phyloP scores from a whole-genome alignment of 1,139 yeast species.

The Sugiyamaella grinbergsii region DNA sequence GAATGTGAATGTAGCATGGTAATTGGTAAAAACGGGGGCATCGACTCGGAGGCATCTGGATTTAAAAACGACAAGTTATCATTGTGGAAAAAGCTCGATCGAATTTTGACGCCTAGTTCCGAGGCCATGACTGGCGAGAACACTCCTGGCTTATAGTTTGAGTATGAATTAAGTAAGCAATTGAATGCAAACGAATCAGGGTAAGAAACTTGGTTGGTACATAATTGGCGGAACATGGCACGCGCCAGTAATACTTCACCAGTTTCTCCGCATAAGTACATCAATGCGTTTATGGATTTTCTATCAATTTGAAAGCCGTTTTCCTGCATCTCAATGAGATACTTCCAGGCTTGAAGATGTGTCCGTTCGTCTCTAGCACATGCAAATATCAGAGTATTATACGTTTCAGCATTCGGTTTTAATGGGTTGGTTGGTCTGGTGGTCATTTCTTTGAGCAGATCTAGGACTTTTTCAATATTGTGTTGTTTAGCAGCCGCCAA shows the following conservation, averaged over 20 bases:
- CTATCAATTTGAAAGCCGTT: constrained; percentile 49
- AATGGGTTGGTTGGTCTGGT: constrained; percentile 42
- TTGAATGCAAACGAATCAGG: constrained; percentile 39
- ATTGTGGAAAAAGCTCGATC: constrained; percentile 34
- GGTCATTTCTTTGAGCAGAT: constrained; percentile 72
- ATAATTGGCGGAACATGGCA: constrained; percentile 63
- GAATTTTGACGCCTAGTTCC: constrained; percentile 37
- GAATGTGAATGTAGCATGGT: constrained; percentile 45
- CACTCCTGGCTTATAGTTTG: constrained; percentile 37
- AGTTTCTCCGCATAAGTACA: constrained; percentile 72
- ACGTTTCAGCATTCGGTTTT: constrained; percentile 52
- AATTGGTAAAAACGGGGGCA: constrained; percentile 71
- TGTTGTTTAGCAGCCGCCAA: constrained; percentile 62
- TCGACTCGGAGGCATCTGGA: constrained; percentile 20
- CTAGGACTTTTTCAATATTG: constrained; percentile 72
- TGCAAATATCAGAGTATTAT: constrained; percentile 69
- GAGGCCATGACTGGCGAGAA: constrained; percentile 43
- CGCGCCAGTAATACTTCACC: constrained; percentile 78
- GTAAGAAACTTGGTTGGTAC: constrained; percentile 44
- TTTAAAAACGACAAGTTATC: constrained; percentile 17
- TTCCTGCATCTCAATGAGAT: constrained; percentile 65
- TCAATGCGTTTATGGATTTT: constrained; percentile 64
- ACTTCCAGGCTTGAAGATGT: constrained; percentile 71
- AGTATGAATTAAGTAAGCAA: constrained; percentile 42
- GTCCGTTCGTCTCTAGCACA: constrained; percentile 59